A percentile compares a stretch with the other conserved stretches of the same genome.
phyloP scores from a whole-genome alignment of 768 basidiomycete genomes.

The Kwoniella bestiolae region DNA sequence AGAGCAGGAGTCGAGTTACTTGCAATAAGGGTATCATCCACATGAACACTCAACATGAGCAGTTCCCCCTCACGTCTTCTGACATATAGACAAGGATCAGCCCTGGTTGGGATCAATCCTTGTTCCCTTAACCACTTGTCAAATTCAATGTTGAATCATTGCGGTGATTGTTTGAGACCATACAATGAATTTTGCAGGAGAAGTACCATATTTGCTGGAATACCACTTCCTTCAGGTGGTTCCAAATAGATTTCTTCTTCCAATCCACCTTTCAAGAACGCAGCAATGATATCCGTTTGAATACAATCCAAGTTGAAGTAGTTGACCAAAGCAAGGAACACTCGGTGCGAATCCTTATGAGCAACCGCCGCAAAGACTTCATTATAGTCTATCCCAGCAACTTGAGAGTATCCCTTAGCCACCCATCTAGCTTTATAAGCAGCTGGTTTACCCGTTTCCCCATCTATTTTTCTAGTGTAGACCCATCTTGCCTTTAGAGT shows the following conservation, averaged over 20 bases:
- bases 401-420: conserved; percentile 27
- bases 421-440: conserved; percentile 33
- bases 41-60: conserved; percentile 24
- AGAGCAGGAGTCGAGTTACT: conserved; percentile 12
- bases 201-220: conserved; percentile 1
- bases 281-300: conserved; percentile 29
- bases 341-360: conserved; percentile 18
- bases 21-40: conserved; percentile 30
- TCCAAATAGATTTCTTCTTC: conserved; percentile 20
- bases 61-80: conserved; percentile 5
- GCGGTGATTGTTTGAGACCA: conserved; percentile 28
- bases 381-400: conserved; percentile 21
- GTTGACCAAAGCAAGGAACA: conserved; percentile 24
- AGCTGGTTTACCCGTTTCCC: conserved; percentile 37
- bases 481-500: conserved; percentile 58
- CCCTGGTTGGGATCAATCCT: conserved; percentile 13
- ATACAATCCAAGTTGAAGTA: conserved; percentile 24
- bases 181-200: conserved; percentile 25
- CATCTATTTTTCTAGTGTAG: conserved; percentile 49
- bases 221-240: conserved; percentile 17
- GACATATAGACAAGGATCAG: conserved; percentile 12
- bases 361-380: conserved; percentile 31
- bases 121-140: conserved; percentile 25
- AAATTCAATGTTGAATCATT: conserved; percentile 26
- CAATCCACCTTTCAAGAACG: conserved; percentile 27